Conservation (phyloP, 345 rosid genomes). For the Citrus medica region DNA sequence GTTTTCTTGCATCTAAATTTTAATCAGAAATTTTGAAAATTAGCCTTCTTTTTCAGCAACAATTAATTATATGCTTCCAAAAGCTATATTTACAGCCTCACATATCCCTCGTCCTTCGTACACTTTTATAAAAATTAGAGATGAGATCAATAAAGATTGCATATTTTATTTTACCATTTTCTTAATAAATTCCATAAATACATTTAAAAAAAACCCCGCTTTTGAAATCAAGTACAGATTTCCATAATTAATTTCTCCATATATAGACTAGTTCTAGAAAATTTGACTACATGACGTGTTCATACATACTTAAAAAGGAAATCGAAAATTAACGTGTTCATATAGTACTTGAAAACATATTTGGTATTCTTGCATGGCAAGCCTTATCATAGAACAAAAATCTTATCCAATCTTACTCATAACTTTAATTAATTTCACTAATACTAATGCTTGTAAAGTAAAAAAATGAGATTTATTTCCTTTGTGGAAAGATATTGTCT, state of each 20-base stretch:
- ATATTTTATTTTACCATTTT: neutral
- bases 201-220: no score
- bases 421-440: neutral
- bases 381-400: neutral
- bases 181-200: neutral
- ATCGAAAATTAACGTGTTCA: no score
- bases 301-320: no score
- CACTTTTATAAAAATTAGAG: neutral
- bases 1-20: neutral
- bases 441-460: neutral
- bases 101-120: neutral
- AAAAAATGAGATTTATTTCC: neutral
- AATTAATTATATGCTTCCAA: neutral
- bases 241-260: no score
- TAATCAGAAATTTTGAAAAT: neutral
- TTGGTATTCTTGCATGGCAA: no score
- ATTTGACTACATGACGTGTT: neutral
- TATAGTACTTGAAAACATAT: no score
- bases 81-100: neutral
- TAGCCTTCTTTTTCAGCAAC: neutral
- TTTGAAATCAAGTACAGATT: neutral
- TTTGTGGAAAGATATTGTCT: neutral
- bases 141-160: neutral
- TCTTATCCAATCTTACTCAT: neutral
- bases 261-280: neutral